phyloP scores from a whole-genome alignment of 2,329 filamentous ascomycete species.

The Aaosphaeria arxii region DNA sequence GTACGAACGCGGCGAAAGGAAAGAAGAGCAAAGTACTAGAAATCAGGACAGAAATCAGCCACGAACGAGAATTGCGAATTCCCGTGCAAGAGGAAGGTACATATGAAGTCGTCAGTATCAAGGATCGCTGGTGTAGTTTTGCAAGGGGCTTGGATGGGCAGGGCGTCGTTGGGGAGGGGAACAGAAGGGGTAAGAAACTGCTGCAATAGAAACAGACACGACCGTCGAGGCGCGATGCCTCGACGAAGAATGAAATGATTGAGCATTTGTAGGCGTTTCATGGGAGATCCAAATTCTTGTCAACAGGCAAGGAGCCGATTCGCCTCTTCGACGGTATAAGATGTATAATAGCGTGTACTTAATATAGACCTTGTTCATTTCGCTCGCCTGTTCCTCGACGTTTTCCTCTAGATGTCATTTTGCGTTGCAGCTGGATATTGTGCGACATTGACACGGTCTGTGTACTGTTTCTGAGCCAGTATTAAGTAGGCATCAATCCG shows the following conservation, averaged over 20 bases:
- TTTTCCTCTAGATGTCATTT: no score
- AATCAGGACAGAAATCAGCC: slow-evolving; percentile 81
- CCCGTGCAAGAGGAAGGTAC: slow-evolving; percentile 90
- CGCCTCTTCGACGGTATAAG: no score
- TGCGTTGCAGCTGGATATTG: no score
- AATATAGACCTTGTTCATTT: no score
- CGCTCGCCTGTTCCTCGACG: no score
- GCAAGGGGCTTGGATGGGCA: slow-evolving; percentile 61
- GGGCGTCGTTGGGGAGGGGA: slow-evolving; percentile 35
- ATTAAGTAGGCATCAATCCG: no score
- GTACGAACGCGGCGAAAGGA: slow-evolving; percentile 69
- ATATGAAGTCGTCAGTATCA: slow-evolving; percentile 95
- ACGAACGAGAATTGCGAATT: slow-evolving; percentile 77
- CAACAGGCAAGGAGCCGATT: no score
- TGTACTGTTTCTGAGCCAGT: no score
- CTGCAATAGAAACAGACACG: slow-evolving; percentile 29
- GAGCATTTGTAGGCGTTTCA: not conserved
- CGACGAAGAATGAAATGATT: not conserved
- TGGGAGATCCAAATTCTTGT: no score
- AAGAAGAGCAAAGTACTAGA: slow-evolving; percentile 71
- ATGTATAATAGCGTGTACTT: no score
- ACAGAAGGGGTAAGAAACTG: slow-evolving; percentile 35
- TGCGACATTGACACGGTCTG: no score
- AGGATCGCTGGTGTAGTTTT: slow-evolving; percentile 89
- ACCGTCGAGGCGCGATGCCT: not conserved